A percentile compares a stretch with the other conserved stretches of the same genome.
Conservation (phyloP, 1,284 basidiomycete genomes). For the Microbotryum saponariae region DNA sequence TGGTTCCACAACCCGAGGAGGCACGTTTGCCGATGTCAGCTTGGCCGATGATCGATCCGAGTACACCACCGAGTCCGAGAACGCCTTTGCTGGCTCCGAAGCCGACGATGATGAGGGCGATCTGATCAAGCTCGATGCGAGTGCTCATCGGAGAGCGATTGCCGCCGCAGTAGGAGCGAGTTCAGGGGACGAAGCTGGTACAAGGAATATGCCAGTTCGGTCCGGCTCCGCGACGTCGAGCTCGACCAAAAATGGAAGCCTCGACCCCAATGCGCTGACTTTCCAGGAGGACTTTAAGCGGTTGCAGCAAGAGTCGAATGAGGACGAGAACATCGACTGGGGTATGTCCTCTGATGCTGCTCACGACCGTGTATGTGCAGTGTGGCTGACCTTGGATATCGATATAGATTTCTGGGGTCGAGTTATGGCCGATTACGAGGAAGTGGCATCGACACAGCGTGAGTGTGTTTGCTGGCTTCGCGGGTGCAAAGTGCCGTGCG, state of each 20-base stretch:
- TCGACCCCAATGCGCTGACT: neutral
- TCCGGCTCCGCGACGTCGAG: neutral
- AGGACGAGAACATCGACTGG: slow-evolving; percentile 19
- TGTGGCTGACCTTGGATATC: slow-evolving; percentile 22
- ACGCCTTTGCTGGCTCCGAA: too few species aligned
- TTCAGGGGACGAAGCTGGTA: too few species aligned
- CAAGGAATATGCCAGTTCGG: too few species aligned
- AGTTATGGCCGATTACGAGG: slow-evolving; percentile 88
- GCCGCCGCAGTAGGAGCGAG: too few species aligned
- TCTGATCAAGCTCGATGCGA: too few species aligned
- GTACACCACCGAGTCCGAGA: too few species aligned
- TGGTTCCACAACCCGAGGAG: too few species aligned
- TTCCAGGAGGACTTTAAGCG: slow-evolving; percentile 3
- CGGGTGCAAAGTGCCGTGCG: neutral
- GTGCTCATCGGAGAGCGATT: too few species aligned
- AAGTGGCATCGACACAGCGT: slow-evolving; percentile 62
- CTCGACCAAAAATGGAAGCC: neutral
- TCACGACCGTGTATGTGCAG: neutral
- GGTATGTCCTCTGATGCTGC: neutral
- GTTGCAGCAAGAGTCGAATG: neutral
- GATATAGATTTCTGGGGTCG: slow-evolving; percentile 76
- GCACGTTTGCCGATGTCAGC: too few species aligned
- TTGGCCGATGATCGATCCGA: too few species aligned
- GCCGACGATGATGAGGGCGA: too few species aligned
- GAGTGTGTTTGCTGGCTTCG: neutral